Evolutionary conservation across 1,139 yeast species (phyloP), one percentile per base, ranked within the genome.

Genomic region (Pichia sp.): DNA sequence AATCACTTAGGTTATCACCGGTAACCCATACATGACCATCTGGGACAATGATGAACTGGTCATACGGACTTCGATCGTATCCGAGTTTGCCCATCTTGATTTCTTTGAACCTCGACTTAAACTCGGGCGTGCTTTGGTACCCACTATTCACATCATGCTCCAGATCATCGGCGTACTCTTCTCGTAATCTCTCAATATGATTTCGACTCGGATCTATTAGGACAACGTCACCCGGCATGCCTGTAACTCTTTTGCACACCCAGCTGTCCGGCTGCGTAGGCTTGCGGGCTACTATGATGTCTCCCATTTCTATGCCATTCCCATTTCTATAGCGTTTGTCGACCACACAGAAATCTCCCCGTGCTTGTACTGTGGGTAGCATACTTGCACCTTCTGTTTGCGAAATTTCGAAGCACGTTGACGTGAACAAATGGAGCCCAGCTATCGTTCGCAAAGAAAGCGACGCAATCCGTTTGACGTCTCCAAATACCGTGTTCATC

Each of bases 1-100:
- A 87, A 60, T 85, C 90, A 41, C 89, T 78, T 53, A 93, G 68
- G 64, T 93, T 93, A 65, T 93, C 99, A 1, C 99, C 99, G 0
- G 97, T 89, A 4, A 91, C 85, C 98, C 98, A 95, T 45, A 90
- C 89, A 69, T 95, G 99, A 3, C 99, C 99, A 52, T 82, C 80
- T 0, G 96, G 96, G 0, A 88, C 85, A 50, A 71, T 72, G 8
- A 88, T 81, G 61, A 72, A 87, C 54, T 80, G 79, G 62, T 83
- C 76, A 62, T 58, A 75, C 3, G 60, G 58, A 41, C 43, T 44
- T n/a, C 57, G 46, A 18, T 46, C 44, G 21, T 69, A 47, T 6
- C 56, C 56, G 16, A 55, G 61, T n/a, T 57, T 60, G n/a, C 55
- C 55, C 25, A 51, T 37, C 26, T 48, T 50, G 10, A 41, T 45